phyloP scores from a whole-genome alignment of 1,284 basidiomycete species.

The Ceratobasidium sp. region DNA sequence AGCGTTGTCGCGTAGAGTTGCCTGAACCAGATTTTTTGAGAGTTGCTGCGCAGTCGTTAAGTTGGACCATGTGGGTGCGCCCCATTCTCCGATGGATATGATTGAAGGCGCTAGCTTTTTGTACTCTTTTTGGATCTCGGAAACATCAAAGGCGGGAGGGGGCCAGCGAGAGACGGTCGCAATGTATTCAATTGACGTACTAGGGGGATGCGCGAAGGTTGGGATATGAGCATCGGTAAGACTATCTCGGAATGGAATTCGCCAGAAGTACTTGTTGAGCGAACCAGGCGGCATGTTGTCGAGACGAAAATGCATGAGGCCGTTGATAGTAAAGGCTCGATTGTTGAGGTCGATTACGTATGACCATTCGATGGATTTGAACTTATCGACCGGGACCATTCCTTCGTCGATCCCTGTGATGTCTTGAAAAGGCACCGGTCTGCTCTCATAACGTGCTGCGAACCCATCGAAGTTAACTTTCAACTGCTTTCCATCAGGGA shows the following conservation, averaged over 20 bases:
- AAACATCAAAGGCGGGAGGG: neutral
- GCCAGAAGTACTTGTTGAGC: neutral
- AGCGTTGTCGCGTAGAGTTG: too few relatives aligned
- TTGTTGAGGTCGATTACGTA: constrained; percentile 37
- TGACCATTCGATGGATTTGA: neutral
- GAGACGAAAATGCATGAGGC: constrained; percentile 21
- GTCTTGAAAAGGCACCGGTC: neutral
- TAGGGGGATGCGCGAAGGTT: neutral
- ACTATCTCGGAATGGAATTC: neutral
- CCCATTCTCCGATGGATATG: too few relatives aligned
- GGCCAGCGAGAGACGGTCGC: constrained; percentile 11
- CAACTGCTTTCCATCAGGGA: neutral
- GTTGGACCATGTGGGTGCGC: too few relatives aligned
- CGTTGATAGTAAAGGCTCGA: constrained; percentile 27
- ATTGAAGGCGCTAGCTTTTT: neutral
- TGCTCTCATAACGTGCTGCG: neutral
- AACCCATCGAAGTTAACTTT: too few relatives aligned
- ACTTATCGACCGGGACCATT: too few relatives aligned
- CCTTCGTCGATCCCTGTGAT: neutral
- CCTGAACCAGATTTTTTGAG: too few relatives aligned
- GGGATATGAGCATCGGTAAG: neutral
- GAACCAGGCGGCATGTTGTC: constrained; percentile 9
- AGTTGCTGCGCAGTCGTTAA: too few relatives aligned
- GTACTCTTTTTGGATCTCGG: neutral
- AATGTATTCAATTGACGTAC: neutral